phyloP scores from a whole-genome alignment of 257 asterid species.

The Nicotiana noctiflora region DNA sequence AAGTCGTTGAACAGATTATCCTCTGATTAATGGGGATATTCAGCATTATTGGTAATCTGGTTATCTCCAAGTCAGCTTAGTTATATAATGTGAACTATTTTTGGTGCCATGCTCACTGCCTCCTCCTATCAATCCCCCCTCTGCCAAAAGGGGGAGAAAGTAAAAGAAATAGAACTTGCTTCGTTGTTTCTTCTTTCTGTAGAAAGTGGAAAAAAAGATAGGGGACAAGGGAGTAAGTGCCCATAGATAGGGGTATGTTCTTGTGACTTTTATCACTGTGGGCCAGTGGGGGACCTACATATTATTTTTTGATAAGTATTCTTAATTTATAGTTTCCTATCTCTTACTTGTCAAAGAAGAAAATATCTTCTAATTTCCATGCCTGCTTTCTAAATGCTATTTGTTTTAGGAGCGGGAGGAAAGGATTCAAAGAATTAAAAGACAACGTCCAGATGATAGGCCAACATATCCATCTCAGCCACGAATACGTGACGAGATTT shows the following conservation, averaged over 20 bases:
- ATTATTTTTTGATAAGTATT: neutral
- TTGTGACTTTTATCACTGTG: neutral
- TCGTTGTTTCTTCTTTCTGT: neutral
- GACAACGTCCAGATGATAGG: slow-evolving; percentile 62
- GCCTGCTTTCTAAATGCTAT: slow-evolving; percentile 10
- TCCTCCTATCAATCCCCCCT: neutral
- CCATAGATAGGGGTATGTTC: neutral
- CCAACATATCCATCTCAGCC: slow-evolving; percentile 50
- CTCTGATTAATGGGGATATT: neutral
- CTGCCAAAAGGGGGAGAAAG: neutral
- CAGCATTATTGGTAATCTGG: neutral
- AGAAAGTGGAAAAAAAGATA: neutral
- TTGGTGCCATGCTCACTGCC: neutral
- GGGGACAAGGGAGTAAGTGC: neutral
- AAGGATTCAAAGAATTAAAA: slow-evolving; percentile 59
- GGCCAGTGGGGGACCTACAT: neutral
- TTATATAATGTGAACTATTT: neutral
- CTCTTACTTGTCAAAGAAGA: neutral
- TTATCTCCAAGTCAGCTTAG: neutral
- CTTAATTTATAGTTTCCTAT: neutral
- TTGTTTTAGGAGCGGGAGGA: slow-evolving; percentile 82
- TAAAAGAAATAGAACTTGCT: neutral
- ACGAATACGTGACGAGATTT: slow-evolving; percentile 40
- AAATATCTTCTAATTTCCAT: neutral
- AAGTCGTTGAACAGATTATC: neutral